Conservation (phyloP, 2,329 filamentous ascomycete species). For the Orbilia javanica region DNA sequence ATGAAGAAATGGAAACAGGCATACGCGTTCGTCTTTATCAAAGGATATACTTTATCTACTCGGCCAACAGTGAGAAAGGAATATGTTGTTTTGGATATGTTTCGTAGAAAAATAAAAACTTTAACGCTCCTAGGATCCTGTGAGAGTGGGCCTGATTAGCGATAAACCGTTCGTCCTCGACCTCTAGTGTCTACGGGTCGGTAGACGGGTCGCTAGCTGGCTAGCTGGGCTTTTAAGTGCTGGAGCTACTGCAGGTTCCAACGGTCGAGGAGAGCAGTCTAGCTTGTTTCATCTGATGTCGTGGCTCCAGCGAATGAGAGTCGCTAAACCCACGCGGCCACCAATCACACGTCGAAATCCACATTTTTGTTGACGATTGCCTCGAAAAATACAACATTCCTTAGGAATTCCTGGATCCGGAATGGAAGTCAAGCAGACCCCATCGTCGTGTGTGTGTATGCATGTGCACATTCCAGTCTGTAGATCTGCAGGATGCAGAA, state of each 20-base stretch:
- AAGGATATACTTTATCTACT: background rate
- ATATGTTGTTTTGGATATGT: background rate
- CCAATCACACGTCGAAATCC: slow-evolving; percentile 2
- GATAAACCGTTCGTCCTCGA: background rate
- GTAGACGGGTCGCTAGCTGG: slow-evolving; percentile 6
- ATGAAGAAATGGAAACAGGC: slow-evolving; percentile 26
- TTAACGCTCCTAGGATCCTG: background rate
- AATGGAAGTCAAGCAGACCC: background rate
- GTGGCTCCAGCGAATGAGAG: background rate
- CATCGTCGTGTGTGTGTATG: too few relatives aligned
- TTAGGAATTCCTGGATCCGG: background rate
- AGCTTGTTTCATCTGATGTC: slow-evolving; percentile 24
- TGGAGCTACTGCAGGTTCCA: slow-evolving; percentile 17
- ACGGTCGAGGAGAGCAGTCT: background rate
- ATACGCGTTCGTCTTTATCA: slow-evolving; percentile 11
- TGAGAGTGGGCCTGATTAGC: background rate
- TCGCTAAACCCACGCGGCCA: background rate
- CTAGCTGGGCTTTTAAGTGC: background rate
- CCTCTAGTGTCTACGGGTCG: background rate
- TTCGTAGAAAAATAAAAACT: background rate
- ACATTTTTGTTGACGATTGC: background rate
- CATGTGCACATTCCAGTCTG: background rate
- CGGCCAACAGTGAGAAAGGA: background rate
- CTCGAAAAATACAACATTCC: background rate
- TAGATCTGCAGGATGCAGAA: background rate